phyloP scores from a whole-genome alignment of 306 rosid species.

The Trifolium fragiferum region DNA sequence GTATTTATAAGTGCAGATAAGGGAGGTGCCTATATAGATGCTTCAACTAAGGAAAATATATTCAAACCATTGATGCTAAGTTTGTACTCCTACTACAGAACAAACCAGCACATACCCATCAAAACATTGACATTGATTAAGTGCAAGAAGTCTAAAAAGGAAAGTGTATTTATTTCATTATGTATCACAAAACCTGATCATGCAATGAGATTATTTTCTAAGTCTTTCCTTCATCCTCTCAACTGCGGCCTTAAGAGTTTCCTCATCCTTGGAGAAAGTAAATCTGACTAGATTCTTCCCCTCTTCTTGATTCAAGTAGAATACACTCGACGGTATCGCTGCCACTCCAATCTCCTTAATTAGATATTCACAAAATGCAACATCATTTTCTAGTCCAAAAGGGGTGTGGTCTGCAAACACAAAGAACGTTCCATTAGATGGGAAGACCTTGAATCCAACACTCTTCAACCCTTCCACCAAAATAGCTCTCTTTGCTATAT shows the following conservation, averaged over 20 bases:
- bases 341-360: constrained; percentile 85
- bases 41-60: no score
- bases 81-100: no score
- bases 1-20: no score
- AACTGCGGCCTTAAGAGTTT: constrained; percentile 72
- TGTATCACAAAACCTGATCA: not conserved
- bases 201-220: constrained; percentile 47
- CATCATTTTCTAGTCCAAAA: constrained; percentile 75
- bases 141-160: no score
- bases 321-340: constrained; percentile 86
- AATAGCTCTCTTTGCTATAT: constrained; percentile 71
- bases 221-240: constrained; percentile 75
- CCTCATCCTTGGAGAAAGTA: constrained; percentile 87
- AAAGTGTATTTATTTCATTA: constrained; percentile 50
- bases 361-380: constrained; percentile 81
- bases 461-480: constrained; percentile 76
- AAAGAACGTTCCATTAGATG: constrained; percentile 80
- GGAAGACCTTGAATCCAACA: constrained; percentile 86
- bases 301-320: constrained; percentile 83
- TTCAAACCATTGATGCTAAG: no score
- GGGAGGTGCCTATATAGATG: no score
- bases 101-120: no score
- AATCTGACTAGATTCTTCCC: constrained; percentile 87
- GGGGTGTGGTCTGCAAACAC: constrained; percentile 87
- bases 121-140: no score